Evolutionary conservation across 495 filamentous ascomycete species (phyloP), one percentile per base, ranked within the genome.

Genomic region (Lasiosphaeria miniovina): DNA sequence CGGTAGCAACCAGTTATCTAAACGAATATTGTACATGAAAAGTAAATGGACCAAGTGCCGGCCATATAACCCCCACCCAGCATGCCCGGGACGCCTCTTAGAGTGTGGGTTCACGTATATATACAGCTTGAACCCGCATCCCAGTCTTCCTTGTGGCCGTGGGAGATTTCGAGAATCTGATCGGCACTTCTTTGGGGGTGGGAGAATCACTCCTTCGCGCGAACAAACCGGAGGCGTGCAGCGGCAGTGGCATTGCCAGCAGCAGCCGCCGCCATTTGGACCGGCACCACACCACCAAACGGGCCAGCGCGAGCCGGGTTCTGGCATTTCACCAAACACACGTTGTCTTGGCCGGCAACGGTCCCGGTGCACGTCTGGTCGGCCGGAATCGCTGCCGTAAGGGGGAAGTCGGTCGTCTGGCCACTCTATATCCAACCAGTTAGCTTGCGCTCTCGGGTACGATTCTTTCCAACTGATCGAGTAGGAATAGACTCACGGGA

Each of bases 201-300:
- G 24, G 24, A 24, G 2, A 24, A 24, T 24, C 24, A 24, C 24
- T 24, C 24, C 24, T 24, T 24, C 24, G 24, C 24, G 24, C 24
- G 24, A 24, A 24, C 24, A 24, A 24, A 24, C 24, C 24, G 24
- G 24, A 24, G 53, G 1, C 53, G 53, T 24, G 53, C 54, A 6
- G 55, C 48, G 3, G 55, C 6, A 24, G 11, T 33, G n/a, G 55
- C 35, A 15, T 33, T 41, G 36, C 34, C 49, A 9, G 63, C 24
- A 24, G 24, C 24, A 24, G 24, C 24, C 2, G 24, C 24, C 24
- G 24, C 72, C 74, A 78, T 75, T 67, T 84, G 81, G 33, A 84
- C 77, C 3, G 81, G 79, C 12, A 83, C 73, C 41, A 80, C 79
- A 31, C 81, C 81, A 11, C 81, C 81, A 53, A 84, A 84, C 4